Evolutionary conservation across 345 rosid species (phyloP), one percentile per base, ranked within the genome.

Genomic region (Raphanus sativus): DNA sequence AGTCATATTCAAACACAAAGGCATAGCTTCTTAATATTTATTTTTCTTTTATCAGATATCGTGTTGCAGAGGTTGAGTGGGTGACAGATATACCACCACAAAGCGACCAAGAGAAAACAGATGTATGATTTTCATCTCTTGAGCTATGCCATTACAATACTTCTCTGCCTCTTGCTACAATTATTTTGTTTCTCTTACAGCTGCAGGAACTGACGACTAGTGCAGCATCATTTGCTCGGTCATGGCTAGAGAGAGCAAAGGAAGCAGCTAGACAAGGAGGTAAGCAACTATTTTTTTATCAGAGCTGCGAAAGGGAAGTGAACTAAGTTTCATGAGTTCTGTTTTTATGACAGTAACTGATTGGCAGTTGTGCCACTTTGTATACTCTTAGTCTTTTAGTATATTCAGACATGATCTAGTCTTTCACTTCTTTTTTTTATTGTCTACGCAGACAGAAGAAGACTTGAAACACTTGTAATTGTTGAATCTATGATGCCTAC

Each of bases 31-130:
- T 50, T 70, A 8, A 50, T 28, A 15, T 78, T 59, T 6, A 28
- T 52, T 70, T 76, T 25, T 65, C 26, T n/a, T 75, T 29, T 66
- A 73, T 67, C 80, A 95, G 99, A 42, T 92, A 92, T 61, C 96
- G 96, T 50, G 86, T 92, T 78, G 98, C 99, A 63, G 94, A 90
- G 81, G 92, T 91, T 82, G 96, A 89, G 82, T 95, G 99, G 98
- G 81, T 92, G 59, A 87, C 83, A 61, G 99, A 95, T 86, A 75
- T 69, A 80, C 74, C 85, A 60, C 91, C 90, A 62, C 79, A 75
- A 77, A 82, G 77, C 17, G 80, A 80, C 2, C 80, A 73, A 75
- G 88, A 78, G 17, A 85, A 77, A 81, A 81, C 82, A 24, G 83
- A 86, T 60, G 99, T 92, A 84, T 79, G 89, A 40, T 75, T 38